Evolutionary conservation across 164 flowering plant species (phyloP).

Genomic region (Dillenia suffruticosa): DNA sequence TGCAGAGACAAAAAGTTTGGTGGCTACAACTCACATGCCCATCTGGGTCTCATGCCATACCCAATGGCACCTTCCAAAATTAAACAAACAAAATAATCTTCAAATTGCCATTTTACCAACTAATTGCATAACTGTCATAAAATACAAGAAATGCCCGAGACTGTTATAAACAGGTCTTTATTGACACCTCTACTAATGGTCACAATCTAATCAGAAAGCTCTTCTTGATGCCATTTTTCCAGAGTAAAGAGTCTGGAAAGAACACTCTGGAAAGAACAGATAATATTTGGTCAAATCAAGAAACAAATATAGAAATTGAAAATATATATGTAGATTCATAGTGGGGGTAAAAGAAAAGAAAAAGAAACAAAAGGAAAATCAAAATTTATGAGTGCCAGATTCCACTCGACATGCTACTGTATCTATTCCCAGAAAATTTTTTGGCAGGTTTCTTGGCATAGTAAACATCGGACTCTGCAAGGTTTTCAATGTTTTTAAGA

Average conservation of each 20-base stretch:
- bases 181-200: not conserved
- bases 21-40: slow-evolving; percentile 16
- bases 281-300: not conserved
- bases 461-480: slow-evolving; percentile 63
- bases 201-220: not conserved
- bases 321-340: slow-evolving; percentile 17
- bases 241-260: not conserved
- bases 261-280: not conserved
- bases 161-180: not conserved
- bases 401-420: slow-evolving; percentile 52
- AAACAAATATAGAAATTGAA: not conserved
- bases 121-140: not conserved
- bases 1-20: slow-evolving; percentile 11
- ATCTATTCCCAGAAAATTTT: slow-evolving; percentile 52
- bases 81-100: slow-evolving; percentile 7
- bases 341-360: not conserved
- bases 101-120: not conserved
- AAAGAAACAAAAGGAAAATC: not conserved
- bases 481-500: slow-evolving; percentile 62
- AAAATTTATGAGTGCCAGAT: slow-evolving; percentile 52
- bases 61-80: slow-evolving; percentile 16
- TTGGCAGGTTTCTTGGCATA: slow-evolving; percentile 69
- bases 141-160: not conserved
- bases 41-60: slow-evolving; percentile 5
- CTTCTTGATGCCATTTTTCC: not conserved